phyloP scores from a whole-genome alignment of 2,329 filamentous ascomycete genomes.

The Pseudogymnoascus sp. region DNA sequence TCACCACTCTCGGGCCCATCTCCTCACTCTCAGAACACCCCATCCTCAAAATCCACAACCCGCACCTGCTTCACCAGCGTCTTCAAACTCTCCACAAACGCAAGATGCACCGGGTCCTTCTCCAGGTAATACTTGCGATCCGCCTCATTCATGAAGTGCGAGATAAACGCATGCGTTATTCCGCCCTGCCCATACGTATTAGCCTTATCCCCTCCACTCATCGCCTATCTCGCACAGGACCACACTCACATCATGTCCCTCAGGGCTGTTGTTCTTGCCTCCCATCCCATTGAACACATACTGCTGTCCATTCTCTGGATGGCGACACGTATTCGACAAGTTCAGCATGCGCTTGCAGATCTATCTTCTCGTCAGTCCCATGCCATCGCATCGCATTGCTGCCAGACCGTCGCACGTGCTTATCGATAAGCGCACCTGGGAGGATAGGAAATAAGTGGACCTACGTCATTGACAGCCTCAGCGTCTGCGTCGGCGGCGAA shows the following conservation, averaged over 20 bases:
- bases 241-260: conserved; percentile 48
- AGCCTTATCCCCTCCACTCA: background rate
- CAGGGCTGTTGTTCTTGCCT: conserved; percentile 53
- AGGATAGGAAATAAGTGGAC: conserved; percentile 18
- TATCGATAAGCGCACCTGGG: background rate
- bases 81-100: conserved; percentile 45
- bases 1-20: background rate
- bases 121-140: conserved; percentile 63
- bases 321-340: conserved; percentile 50
- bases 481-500: conserved; percentile 47
- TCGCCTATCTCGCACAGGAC: background rate
- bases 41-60: conserved; percentile 53
- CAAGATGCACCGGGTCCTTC: conserved; percentile 55
- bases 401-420: background rate
- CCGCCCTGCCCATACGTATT: conserved; percentile 40
- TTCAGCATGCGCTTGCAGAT: conserved; percentile 47
- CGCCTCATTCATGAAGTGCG: conserved; percentile 53
- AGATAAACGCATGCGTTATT: conserved; percentile 61
- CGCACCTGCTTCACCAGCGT: conserved; percentile 43
- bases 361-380: conserved; percentile 30
- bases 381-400: background rate
- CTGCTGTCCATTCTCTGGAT: conserved; percentile 47
- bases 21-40: conserved; percentile 34
- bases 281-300: conserved; percentile 54
- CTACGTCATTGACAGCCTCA: conserved; percentile 48